Base-by-base conservation (phyloP, 1,139 yeast species). In the Pichia sp. region DNA sequence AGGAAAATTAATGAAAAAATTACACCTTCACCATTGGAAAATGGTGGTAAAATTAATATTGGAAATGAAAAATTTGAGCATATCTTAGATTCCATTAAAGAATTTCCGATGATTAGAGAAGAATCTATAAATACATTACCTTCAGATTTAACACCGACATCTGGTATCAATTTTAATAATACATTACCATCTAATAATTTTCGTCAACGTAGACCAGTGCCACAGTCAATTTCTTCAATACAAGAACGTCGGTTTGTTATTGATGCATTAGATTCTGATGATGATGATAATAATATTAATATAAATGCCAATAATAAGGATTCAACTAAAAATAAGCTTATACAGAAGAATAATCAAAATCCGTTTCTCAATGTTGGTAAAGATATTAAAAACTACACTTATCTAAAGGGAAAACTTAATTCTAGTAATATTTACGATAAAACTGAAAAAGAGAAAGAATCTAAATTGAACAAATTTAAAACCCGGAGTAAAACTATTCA, bases 11-110 rank as follows among this genome's bases (percentile, higher is more conserved):
- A 71, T 55, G 70, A 64, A 58, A 60, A 50, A 25, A 53, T 56
- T 1, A 73, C 86, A 0, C 90, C 92, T 2, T 63, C 79, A 26
- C 79, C 85, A 0, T 64, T 55, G 26, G 35, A 32, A 4, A 32
- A 32, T 22, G 23, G 23, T 32, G 35, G 35, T 23, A 32, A 32
- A 11, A 20, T 25, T 6, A 20, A 20, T 32, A 32, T 16, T 22
- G 26, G 23, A 22, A 22, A 11, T 32, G 9, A n/a, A 22, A 32
- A 3, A 4, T 5, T 32, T 32, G 35, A 32, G 6, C 16, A 11
- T 22, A 4, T 32, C 4, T 32, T 22, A 22, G 35, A 32, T 11
- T 32, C 35, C 6, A 3, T 32, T 32, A 22, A 10, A 11, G 35
- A 32, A 23, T 4, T 23, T 11, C 9, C 26, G 11, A 32, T 32